phyloP scores from a whole-genome alignment of 257 asterid species.

The Scutellaria galericulata region DNA sequence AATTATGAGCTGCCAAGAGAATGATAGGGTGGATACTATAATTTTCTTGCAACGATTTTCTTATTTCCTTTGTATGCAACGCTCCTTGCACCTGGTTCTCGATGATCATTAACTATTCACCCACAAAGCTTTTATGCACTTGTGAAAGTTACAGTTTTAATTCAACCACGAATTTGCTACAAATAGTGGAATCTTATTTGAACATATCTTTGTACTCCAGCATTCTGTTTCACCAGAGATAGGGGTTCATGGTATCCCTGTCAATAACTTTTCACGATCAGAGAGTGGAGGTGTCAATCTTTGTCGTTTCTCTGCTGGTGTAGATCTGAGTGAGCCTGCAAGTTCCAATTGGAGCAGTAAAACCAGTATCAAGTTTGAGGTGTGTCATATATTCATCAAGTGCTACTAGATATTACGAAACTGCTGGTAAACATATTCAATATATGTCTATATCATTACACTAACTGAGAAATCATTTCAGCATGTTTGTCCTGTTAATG shows the following conservation, averaged over 20 bases:
- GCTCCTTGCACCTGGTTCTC: slow-evolving; percentile 8
- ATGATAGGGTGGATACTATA: slow-evolving; percentile 6
- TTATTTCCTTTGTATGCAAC: slow-evolving; percentile 2
- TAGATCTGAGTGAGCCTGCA: slow-evolving; percentile 93
- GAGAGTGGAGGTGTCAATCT: slow-evolving; percentile 91
- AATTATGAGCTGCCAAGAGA: not conserved
- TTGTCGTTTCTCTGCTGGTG: slow-evolving; percentile 82
- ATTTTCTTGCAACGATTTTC: slow-evolving; percentile 20
- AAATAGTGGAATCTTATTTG: slow-evolving; percentile 31
- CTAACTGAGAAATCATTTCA: slow-evolving; percentile 47
- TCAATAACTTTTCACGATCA: slow-evolving; percentile 83
- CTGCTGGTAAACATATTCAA: slow-evolving; percentile 18
- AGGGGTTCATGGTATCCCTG: slow-evolving; percentile 86
- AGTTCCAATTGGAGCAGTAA: slow-evolving; percentile 96
- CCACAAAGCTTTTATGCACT: not conserved
- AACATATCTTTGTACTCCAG: slow-evolving; percentile 52
- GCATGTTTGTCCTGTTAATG: slow-evolving; percentile 83
- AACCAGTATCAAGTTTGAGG: slow-evolving; percentile 93
- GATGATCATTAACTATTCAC: slow-evolving; percentile 19
- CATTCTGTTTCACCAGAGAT: slow-evolving; percentile 90
- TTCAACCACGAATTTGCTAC: slow-evolving; percentile 11
- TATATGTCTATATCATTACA: not conserved
- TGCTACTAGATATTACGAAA: slow-evolving; percentile 14
- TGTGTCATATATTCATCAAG: slow-evolving; percentile 36
- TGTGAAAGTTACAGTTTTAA: not conserved